phyloP scores from a whole-genome alignment of 176 grass and related monocot genomes.

The Luzula sylvatica region DNA sequence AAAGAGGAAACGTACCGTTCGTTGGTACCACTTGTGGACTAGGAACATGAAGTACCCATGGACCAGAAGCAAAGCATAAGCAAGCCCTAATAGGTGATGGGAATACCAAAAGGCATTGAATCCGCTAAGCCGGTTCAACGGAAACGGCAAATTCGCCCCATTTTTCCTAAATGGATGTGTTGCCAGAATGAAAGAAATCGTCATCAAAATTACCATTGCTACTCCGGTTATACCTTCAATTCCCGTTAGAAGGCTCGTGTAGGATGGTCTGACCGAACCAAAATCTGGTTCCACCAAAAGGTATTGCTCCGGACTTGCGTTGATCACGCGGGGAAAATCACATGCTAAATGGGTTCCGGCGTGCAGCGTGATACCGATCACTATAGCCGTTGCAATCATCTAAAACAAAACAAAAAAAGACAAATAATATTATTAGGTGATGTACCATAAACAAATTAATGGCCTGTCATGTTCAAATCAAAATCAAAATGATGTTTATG shows the following conservation, averaged over 20 bases:
- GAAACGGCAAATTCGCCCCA: slow-evolving; percentile 40
- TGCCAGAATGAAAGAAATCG: slow-evolving; percentile 83
- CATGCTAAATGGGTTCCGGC: slow-evolving; percentile 93
- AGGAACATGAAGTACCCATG: slow-evolving; percentile 94
- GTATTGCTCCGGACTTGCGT: slow-evolving; percentile 49
- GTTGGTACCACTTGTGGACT: slow-evolving; percentile 62
- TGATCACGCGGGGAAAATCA: slow-evolving; percentile 82
- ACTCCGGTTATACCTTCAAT: slow-evolving; percentile 71
- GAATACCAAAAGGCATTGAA: slow-evolving; percentile 99
- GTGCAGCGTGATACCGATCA: slow-evolving; percentile 74
- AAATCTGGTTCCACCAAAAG: slow-evolving; percentile 49
- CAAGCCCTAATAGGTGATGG: slow-evolving; percentile 77
- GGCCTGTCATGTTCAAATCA: no score
- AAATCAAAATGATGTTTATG: no score
- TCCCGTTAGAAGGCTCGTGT: slow-evolving; percentile 44
- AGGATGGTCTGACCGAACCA: slow-evolving; percentile 40
- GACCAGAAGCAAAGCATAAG: slow-evolving; percentile 54
- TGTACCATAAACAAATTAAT: no score
- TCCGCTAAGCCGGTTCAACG: slow-evolving; percentile 57
- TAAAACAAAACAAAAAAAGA: slow-evolving; percentile 4
- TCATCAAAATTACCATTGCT: slow-evolving; percentile 72
- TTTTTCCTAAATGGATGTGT: slow-evolving; percentile 93
- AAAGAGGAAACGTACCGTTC: slow-evolving; percentile 61
- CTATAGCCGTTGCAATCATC: slow-evolving; percentile 96
- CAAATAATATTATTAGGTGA: not conserved